These are phyloP conservation scores for Primulina huaijiensis DNA, from an alignment of 257 asterid species.

Conservation along the genomic window DNA sequence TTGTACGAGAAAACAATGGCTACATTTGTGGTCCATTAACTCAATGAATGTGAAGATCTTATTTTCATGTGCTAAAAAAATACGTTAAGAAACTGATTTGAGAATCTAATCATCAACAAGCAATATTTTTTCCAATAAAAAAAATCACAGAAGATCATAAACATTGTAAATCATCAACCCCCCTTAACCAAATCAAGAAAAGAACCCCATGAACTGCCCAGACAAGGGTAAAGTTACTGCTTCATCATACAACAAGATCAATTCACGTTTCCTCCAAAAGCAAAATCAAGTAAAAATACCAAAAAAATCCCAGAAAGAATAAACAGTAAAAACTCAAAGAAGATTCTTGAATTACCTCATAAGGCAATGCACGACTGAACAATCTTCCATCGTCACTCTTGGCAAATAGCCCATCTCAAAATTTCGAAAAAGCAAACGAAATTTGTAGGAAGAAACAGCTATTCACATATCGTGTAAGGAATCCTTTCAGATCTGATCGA, in stretches of 20 bases:
- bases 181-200: conserved; percentile 2
- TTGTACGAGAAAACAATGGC: not conserved
- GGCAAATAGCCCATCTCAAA: conserved; percentile 12
- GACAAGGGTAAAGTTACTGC: conserved; percentile 10
- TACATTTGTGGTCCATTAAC: not conserved
- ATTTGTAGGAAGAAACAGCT: conserved; percentile 20
- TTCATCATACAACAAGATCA: conserved; percentile 28
- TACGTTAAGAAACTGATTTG: not conserved
- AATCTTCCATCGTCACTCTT: conserved; percentile 33
- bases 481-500: conserved; percentile 54
- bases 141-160: conserved; percentile 11
- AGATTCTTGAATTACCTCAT: conserved; percentile 32
- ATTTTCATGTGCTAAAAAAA: not conserved
- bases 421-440: conserved; percentile 21
- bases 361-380: conserved; percentile 28
- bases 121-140: not conserved
- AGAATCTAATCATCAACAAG: not conserved
- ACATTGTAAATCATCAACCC: not conserved
- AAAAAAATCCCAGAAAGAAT: conserved; percentile 14
- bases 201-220: conserved; percentile 24
- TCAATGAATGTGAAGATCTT: not conserved
- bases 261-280: conserved; percentile 18
- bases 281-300: not conserved
- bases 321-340: conserved; percentile 1
- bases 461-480: conserved; percentile 6